Percentiles rank a stretch among this genome's conserved stretches.
Conservation (phyloP, 177 flowering plant species). For the Telopea speciosissima region DNA sequence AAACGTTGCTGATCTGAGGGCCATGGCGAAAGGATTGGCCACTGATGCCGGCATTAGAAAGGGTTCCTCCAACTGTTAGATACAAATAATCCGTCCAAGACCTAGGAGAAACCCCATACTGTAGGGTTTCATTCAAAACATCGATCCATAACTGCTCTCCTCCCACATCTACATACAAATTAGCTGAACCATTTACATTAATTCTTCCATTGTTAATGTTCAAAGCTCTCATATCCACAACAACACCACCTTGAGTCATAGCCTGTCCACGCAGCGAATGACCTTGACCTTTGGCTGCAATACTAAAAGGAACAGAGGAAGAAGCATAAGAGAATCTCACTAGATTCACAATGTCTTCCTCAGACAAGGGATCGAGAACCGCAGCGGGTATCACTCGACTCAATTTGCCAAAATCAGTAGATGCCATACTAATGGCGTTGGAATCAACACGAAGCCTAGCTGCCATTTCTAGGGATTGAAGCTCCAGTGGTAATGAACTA, state of each 20-base stretch:
- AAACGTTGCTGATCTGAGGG: constrained; percentile 74
- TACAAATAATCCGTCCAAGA: constrained; percentile 84
- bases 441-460: constrained; percentile 25
- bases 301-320: constrained; percentile 23
- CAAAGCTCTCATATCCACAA: constrained; percentile 55
- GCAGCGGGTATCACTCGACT: constrained; percentile 33
- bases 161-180: constrained; percentile 55
- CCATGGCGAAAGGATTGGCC: constrained; percentile 69
- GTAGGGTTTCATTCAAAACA: constrained; percentile 39
- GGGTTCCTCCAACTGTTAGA: constrained; percentile 76
- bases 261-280: constrained; percentile 74
- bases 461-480: constrained; percentile 22
- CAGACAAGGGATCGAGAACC: constrained; percentile 48
- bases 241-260: constrained; percentile 55
- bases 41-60: constrained; percentile 84
- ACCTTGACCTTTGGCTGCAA: constrained; percentile 64
- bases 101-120: constrained; percentile 59
- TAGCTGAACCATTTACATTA: constrained; percentile 10
- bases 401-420: constrained; percentile 55
- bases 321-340: constrained; percentile 28
- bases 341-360: constrained; percentile 38
- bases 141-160: constrained; percentile 77
- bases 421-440: constrained; percentile 20
- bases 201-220: constrained; percentile 10
- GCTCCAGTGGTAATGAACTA: constrained; percentile 17